Conservation (phyloP, 768 basidiomycete species). For the Russula virescens region DNA sequence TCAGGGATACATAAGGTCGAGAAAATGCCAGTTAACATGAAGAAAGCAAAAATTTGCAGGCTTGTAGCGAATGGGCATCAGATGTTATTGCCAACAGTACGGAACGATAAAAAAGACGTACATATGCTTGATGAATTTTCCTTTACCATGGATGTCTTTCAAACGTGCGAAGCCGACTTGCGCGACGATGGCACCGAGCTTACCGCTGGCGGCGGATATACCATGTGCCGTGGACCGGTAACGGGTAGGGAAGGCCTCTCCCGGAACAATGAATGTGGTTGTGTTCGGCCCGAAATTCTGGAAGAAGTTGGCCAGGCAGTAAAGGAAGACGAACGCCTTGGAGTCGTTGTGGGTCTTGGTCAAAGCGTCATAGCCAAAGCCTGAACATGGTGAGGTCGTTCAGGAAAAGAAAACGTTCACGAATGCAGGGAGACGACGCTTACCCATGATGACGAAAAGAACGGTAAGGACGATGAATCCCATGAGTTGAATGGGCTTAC, state of each 20-base stretch:
- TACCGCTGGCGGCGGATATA: slow-evolving; percentile 78
- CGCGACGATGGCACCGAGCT: slow-evolving; percentile 76
- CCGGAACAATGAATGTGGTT: slow-evolving; percentile 77
- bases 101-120: slow-evolving; percentile 33
- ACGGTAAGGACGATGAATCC: slow-evolving; percentile 65
- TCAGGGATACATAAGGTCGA: slow-evolving; percentile 78
- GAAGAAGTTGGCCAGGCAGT: slow-evolving; percentile 87
- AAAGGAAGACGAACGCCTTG: slow-evolving; percentile 73
- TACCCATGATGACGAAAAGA: slow-evolving; percentile 67
- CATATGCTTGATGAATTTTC: slow-evolving; percentile 63
- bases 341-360: slow-evolving; percentile 36
- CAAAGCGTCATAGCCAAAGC: slow-evolving; percentile 61
- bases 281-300: slow-evolving; percentile 83
- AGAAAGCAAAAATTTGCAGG: slow-evolving; percentile 75
- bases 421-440: slow-evolving; percentile 20
- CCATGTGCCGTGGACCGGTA: slow-evolving; percentile 84
- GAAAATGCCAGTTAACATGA: slow-evolving; percentile 82
- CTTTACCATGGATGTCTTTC: slow-evolving; percentile 61
- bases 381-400: slow-evolving; percentile 31
- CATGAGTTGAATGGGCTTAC: slow-evolving; percentile 77
- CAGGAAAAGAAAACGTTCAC: not conserved
- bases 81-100: not conserved
- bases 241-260: slow-evolving; percentile 83
- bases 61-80: slow-evolving; percentile 35
- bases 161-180: slow-evolving; percentile 72